These are phyloP conservation scores for Teunomyces atbi DNA, from an alignment of 805 yeast species.

Conservation along the genomic window DNA sequence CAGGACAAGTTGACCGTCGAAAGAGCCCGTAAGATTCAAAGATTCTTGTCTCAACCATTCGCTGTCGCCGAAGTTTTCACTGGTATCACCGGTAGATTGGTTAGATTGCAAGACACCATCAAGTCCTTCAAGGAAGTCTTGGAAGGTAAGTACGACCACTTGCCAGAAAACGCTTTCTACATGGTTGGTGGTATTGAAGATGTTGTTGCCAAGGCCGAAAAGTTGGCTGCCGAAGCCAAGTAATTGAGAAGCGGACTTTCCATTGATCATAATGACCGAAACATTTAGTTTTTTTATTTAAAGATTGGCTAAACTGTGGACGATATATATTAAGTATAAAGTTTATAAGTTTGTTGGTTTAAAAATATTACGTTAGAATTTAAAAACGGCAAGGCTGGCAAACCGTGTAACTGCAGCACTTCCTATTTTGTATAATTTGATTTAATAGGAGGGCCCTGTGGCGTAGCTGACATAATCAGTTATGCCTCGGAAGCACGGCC, in stretches of 20 bases:
- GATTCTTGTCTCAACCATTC: slow-evolving; percentile 99
- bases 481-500: too few relatives aligned
- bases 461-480: too few relatives aligned
- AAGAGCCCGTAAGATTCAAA: slow-evolving; percentile 99
- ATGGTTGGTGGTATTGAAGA: slow-evolving; percentile 99
- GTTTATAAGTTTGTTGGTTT: slow-evolving; percentile 2
- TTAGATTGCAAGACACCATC: slow-evolving; percentile 93
- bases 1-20: slow-evolving; percentile 98
- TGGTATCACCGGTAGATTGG: slow-evolving; percentile 98
- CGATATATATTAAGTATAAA: neutral
- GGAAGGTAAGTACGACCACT: slow-evolving; percentile 97
- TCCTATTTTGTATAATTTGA: too few relatives aligned
- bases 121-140: slow-evolving; percentile 94
- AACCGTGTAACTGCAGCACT: neutral
- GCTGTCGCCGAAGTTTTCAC: slow-evolving; percentile 99
- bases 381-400: too few relatives aligned
- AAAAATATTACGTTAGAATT: slow-evolving; percentile 5
- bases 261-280: slow-evolving; percentile 4
- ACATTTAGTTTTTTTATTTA: slow-evolving; percentile 4
- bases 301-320: neutral
- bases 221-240: slow-evolving; percentile 91
- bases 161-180: slow-evolving; percentile 99
- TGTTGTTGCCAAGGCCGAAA: slow-evolving; percentile 97
- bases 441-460: too few relatives aligned
- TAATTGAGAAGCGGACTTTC: slow-evolving; percentile 25